Conservation (phyloP, 202 grass and related monocot species). For the Carex sylvatica region DNA sequence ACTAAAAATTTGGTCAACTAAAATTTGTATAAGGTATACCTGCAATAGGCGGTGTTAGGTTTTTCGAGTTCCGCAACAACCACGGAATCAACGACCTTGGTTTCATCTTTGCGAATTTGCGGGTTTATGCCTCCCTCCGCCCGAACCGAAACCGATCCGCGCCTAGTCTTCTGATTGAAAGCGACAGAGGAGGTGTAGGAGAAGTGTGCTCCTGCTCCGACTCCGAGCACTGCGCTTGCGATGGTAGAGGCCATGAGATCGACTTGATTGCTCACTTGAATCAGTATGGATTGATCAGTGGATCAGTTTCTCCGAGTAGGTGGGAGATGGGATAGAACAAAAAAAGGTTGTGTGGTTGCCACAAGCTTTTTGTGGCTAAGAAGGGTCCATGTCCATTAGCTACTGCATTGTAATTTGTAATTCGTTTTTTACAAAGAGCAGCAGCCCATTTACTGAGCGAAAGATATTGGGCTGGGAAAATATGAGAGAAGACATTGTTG, state of each 20-base stretch:
- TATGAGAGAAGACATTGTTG: too few species aligned
- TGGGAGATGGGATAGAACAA: neutral
- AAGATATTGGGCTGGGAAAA: too few species aligned
- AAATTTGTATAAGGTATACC: slow-evolving; percentile 32
- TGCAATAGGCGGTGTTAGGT: slow-evolving; percentile 83
- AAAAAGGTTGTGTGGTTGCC: too few species aligned
- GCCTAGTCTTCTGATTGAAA: neutral
- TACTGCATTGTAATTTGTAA: too few species aligned
- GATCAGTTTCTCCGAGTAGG: neutral
- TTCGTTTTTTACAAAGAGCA: too few species aligned
- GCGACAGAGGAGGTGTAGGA: neutral
- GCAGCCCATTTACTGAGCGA: too few species aligned
- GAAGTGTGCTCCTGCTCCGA: slow-evolving; percentile 30
- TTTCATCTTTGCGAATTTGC: slow-evolving; percentile 72
- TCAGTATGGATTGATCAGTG: slow-evolving; percentile 10
- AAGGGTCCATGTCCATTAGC: too few species aligned
- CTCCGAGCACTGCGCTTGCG: slow-evolving; percentile 5
- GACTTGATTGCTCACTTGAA: slow-evolving; percentile 32
- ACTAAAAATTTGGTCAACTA: neutral
- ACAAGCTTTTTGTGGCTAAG: too few species aligned
- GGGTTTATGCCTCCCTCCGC: slow-evolving; percentile 90
- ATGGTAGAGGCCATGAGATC: slow-evolving; percentile 13
- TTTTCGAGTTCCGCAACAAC: slow-evolving; percentile 65
- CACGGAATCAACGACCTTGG: slow-evolving; percentile 88
- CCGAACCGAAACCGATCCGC: slow-evolving; percentile 42